These are phyloP conservation scores for Pelargonium cotyledonis DNA, from an alignment of 441 rosid genomes.

Conservation along the genomic window DNA sequence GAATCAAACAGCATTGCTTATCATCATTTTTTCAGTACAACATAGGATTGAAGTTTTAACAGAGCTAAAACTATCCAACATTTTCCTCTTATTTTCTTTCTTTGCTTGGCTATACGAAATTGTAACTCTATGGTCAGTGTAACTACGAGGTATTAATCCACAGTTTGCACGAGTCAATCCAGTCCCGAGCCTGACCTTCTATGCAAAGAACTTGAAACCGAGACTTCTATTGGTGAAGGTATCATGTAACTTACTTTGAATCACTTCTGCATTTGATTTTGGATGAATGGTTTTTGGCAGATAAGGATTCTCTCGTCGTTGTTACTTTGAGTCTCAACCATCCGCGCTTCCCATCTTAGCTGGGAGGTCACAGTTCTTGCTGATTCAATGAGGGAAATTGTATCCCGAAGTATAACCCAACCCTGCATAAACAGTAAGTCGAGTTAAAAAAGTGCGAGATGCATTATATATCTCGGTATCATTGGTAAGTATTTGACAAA, in stretches of 20 bases:
- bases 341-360: conserved; percentile 95
- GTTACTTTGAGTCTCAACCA: conserved; percentile 71
- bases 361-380: conserved; percentile 62
- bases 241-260: neutral
- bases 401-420: conserved; percentile 89
- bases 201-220: neutral
- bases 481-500: no score
- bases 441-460: neutral
- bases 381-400: conserved; percentile 63
- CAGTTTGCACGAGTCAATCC: neutral
- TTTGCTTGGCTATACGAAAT: no score
- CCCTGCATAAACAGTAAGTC: conserved; percentile 47
- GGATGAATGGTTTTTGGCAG: conserved; percentile 89
- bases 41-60: no score
- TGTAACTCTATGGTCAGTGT: neutral
- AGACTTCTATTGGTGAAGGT: no score
- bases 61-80: no score
- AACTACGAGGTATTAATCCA: neutral
- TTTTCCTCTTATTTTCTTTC: neutral
- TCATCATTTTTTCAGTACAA: neutral
- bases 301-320: conserved; percentile 85
- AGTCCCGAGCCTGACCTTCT: neutral
- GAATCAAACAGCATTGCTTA: neutral
- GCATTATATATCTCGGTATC: neutral
- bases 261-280: conserved; percentile 30